Conservation (phyloP, 1,284 basidiomycete species). For the Fomitiporia mediterranea region DNA sequence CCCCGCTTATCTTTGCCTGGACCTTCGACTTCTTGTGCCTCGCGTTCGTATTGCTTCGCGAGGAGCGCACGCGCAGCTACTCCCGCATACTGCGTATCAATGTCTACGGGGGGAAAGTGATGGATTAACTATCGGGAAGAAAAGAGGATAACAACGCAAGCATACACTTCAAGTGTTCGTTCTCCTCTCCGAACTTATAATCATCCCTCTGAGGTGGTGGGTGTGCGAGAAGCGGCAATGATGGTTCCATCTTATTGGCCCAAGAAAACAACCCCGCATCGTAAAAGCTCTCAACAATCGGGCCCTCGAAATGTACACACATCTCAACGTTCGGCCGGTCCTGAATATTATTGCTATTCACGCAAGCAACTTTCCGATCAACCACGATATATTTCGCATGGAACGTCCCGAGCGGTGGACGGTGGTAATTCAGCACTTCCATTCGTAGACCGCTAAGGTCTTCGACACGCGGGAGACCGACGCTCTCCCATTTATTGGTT, state of each 20-base stretch:
- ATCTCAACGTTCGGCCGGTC: constrained; percentile 64
- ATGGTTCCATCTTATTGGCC: constrained; percentile 53
- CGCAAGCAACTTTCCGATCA: constrained; percentile 65
- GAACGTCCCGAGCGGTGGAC: constrained; percentile 67
- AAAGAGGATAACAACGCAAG: constrained; percentile 22
- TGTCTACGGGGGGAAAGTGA: constrained; percentile 17
- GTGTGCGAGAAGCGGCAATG: constrained; percentile 44
- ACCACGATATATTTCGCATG: constrained; percentile 77
- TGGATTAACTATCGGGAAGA: background rate
- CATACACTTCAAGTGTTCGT: constrained; percentile 35
- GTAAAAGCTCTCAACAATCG: constrained; percentile 68
- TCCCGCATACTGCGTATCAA: constrained; percentile 17
- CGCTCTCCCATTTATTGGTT: constrained; percentile 45
- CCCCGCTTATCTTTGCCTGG: background rate
- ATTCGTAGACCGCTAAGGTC: constrained; percentile 61
- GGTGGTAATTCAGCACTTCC: constrained; percentile 52
- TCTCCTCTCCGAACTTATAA: constrained; percentile 48
- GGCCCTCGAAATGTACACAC: constrained; percentile 65
- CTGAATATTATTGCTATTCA: constrained; percentile 78
- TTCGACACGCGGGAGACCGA: constrained; percentile 51
- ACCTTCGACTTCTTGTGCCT: background rate
- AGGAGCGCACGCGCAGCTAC: constrained; percentile 20
- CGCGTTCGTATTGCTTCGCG: constrained; percentile 17
- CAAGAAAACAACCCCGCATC: constrained; percentile 70
- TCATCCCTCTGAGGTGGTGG: constrained; percentile 24